phyloP scores from a whole-genome alignment of 1,284 basidiomycete species.

The Pseudozyma flocculosa region DNA sequence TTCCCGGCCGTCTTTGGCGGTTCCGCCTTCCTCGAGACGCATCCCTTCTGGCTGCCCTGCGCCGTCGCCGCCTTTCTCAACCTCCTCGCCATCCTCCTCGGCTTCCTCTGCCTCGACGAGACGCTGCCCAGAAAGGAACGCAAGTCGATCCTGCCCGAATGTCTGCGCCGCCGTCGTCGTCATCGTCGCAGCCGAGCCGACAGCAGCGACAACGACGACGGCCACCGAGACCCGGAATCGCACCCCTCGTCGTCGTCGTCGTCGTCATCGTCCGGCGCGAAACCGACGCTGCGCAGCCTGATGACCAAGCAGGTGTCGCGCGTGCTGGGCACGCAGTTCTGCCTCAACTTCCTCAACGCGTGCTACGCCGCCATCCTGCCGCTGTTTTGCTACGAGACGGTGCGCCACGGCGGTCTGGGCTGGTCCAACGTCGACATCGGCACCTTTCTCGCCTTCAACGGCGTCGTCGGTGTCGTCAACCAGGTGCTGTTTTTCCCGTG shows the following conservation, averaged over 20 bases:
- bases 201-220: background rate
- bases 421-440: conserved; percentile 34
- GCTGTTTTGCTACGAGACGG: conserved; percentile 34
- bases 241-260: no score
- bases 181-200: no score
- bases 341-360: conserved; percentile 40
- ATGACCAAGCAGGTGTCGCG: conserved; percentile 1
- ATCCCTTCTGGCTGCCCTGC: conserved; percentile 59
- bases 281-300: background rate
- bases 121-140: conserved; percentile 34
- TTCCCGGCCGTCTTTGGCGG: conserved; percentile 32
- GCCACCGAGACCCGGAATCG: no score
- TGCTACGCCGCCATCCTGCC: conserved; percentile 39
- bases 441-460: conserved; percentile 33
- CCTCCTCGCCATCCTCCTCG: conserved; percentile 47
- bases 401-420: conserved; percentile 32
- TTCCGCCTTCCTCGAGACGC: conserved; percentile 28
- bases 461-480: conserved; percentile 30
- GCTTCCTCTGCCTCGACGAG: conserved; percentile 57
- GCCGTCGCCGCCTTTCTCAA: conserved; percentile 52
- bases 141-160: no score
- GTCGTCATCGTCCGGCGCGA: no score
- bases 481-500: conserved; percentile 37
- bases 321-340: conserved; percentile 41
- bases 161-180: no score